Evolutionary conservation across 106 monocot species (phyloP).

Genomic region (Phalaenopsis aphrodite): DNA sequence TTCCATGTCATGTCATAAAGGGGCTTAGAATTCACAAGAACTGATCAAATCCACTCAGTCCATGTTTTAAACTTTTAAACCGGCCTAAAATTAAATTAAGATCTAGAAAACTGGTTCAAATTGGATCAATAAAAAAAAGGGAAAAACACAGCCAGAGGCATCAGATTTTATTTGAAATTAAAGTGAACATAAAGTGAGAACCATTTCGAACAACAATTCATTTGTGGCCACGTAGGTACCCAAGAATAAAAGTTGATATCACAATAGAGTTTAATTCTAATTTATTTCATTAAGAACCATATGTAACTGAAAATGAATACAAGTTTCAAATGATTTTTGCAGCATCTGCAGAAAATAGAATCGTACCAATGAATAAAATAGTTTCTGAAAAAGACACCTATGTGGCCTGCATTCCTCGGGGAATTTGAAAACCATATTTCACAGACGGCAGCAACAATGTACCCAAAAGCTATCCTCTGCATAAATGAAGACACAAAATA

Average conservation of each 20-base stretch:
- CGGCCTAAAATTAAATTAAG: neutral
- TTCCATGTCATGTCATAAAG: too few species aligned
- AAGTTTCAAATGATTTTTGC: neutral
- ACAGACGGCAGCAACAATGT: conserved; percentile 77
- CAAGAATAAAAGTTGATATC: neutral
- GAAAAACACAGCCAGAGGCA: too few species aligned
- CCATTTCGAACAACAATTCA: neutral
- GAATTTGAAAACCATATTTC: conserved; percentile 70
- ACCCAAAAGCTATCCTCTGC: conserved; percentile 81
- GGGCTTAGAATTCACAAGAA: too few species aligned
- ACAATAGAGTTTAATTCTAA: neutral
- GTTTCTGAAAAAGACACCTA: conserved; percentile 26
- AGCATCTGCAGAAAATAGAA: neutral
- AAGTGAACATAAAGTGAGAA: neutral
- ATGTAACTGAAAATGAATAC: neutral
- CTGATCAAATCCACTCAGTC: too few species aligned
- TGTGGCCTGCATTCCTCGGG: conserved; percentile 5
- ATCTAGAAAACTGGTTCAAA: neutral
- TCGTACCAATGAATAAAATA: conserved; percentile 55
- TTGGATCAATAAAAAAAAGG: neutral
- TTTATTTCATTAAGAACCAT: neutral
- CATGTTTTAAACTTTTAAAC: too few species aligned
- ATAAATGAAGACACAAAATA: conserved; percentile 1
- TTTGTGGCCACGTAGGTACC: neutral
- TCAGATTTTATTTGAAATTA: neutral